Conservation (phyloP, 371 early-diverging fungal species). For the Dinochytrium kinnereticum region DNA sequence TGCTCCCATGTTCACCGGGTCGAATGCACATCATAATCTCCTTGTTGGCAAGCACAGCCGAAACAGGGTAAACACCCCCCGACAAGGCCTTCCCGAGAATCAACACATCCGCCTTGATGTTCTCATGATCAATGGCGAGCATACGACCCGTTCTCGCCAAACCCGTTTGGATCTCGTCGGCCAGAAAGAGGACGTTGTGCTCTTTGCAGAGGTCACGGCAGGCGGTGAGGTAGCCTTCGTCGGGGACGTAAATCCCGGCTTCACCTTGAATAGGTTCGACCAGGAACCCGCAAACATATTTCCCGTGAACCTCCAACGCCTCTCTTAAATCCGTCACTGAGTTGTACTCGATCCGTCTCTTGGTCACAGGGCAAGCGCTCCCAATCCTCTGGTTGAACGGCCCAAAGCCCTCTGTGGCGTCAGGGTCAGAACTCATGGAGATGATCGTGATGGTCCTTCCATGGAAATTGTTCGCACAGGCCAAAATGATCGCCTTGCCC, state of each 20-base stretch:
- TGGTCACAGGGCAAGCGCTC: constrained; percentile 74
- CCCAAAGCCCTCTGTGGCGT: constrained; percentile 85
- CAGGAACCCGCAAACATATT: constrained; percentile 88
- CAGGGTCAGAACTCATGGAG: constrained; percentile 94
- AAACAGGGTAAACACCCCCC: constrained; percentile 92
- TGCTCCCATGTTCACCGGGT: constrained; percentile 96
- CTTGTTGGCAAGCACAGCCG: constrained; percentile 86
- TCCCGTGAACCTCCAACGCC: constrained; percentile 80
- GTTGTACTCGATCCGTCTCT: constrained; percentile 77
- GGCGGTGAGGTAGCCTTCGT: constrained; percentile 84
- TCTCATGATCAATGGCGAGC: constrained; percentile 90
- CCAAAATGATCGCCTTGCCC: constrained; percentile 83
- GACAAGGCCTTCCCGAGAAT: constrained; percentile 96
- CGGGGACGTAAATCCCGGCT: constrained; percentile 94
- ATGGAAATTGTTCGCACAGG: constrained; percentile 93
- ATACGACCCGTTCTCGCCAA: constrained; percentile 93
- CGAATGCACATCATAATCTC: constrained; percentile 91
- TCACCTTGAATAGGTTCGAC: constrained; percentile 99
- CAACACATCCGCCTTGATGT: constrained; percentile 90
- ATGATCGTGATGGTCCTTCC: constrained; percentile 96
- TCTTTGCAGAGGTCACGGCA: constrained; percentile 91
- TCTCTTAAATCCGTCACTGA: constrained; percentile 85
- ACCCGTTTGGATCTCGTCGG: constrained; percentile 99
- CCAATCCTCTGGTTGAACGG: constrained; percentile 92
- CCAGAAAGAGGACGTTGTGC: constrained; percentile 95